phyloP scores from a whole-genome alignment of 2,329 filamentous ascomycete genomes.

The Phialophora tarda region DNA sequence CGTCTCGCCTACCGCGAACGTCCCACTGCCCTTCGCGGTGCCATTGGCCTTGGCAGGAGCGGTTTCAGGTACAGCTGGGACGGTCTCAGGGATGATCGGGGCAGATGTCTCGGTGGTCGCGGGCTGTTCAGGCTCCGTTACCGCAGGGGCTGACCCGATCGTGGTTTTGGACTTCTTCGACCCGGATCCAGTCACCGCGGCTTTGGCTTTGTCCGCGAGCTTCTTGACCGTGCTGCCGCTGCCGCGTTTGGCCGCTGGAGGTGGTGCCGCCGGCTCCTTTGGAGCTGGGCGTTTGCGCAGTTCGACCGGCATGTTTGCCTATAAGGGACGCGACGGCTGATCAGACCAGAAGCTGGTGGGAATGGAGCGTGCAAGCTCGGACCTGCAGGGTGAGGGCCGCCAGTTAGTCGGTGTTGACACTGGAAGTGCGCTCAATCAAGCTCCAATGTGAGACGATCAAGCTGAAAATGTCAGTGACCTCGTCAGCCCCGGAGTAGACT shows the following conservation, averaged over 20 bases:
- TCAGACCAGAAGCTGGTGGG: not conserved
- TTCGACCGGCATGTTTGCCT: conserved; percentile 53
- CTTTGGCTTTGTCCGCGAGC: conserved; percentile 44
- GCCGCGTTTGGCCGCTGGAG: conserved; percentile 56
- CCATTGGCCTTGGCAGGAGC: conserved; percentile 41
- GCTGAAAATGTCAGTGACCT: not conserved
- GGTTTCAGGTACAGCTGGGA: conserved; percentile 29
- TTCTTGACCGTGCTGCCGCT: conserved; percentile 44
- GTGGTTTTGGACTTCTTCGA: conserved; percentile 12
- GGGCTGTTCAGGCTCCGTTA: conserved; percentile 26
- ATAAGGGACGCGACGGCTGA: not conserved
- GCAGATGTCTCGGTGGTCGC: conserved; percentile 15
- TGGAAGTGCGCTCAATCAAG: not conserved
- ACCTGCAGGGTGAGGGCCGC: not conserved
- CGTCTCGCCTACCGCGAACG: conserved; percentile 54
- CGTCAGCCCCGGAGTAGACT: not conserved
- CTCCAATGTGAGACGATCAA: not conserved
- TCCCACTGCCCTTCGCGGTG: conserved; percentile 37
- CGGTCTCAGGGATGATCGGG: not conserved
- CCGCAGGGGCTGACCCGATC: conserved; percentile 5
- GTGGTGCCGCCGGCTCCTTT: conserved; percentile 53
- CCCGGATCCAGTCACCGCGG: conserved; percentile 23
- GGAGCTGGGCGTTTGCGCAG: conserved; percentile 67
- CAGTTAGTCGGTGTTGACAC: not conserved
- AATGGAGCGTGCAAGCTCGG: not conserved